Conservation (phyloP, 208 protist species). For the Trypanosoma boissoni region DNA sequence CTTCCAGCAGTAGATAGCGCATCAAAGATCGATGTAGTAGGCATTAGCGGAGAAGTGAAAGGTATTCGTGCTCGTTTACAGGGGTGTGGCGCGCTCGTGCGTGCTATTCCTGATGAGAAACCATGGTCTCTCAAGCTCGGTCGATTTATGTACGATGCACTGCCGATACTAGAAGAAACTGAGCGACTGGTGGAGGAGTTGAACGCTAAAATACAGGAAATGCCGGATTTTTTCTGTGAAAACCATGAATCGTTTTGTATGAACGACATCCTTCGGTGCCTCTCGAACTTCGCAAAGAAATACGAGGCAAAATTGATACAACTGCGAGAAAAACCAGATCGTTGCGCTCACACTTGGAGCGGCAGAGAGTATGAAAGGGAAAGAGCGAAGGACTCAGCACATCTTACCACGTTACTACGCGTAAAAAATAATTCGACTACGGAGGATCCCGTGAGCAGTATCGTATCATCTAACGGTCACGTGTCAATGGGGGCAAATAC, state of each 20-base stretch:
- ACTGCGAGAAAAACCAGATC: conserved; percentile 18
- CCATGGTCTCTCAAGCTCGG: conserved; percentile 57
- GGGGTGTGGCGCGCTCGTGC: conserved; percentile 46
- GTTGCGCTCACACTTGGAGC: neutral
- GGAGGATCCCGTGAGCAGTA: too few relatives aligned
- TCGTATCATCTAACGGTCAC: too few relatives aligned
- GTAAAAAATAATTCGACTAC: neutral
- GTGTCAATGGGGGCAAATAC: too few relatives aligned
- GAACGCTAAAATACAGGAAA: conserved; percentile 35
- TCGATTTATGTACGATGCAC: conserved; percentile 53
- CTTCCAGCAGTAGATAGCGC: conserved; percentile 48
- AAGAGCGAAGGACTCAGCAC: neutral
- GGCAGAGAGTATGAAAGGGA: neutral
- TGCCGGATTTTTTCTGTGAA: conserved; percentile 62
- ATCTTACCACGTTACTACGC: neutral
- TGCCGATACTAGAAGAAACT: conserved; percentile 37
- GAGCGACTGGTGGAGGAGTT: conserved; percentile 49
- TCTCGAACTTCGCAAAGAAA: conserved; percentile 59
- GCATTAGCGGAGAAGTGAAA: conserved; percentile 53
- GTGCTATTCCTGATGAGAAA: conserved; percentile 44
- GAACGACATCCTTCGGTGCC: conserved; percentile 50
- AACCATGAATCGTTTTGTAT: conserved; percentile 41
- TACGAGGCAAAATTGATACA: conserved; percentile 36
- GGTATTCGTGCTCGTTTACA: conserved; percentile 36
- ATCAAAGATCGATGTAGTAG: conserved; percentile 48